Base-by-base conservation (phyloP, 2,329 filamentous ascomycete species). In the Botrytis fabae region DNA sequence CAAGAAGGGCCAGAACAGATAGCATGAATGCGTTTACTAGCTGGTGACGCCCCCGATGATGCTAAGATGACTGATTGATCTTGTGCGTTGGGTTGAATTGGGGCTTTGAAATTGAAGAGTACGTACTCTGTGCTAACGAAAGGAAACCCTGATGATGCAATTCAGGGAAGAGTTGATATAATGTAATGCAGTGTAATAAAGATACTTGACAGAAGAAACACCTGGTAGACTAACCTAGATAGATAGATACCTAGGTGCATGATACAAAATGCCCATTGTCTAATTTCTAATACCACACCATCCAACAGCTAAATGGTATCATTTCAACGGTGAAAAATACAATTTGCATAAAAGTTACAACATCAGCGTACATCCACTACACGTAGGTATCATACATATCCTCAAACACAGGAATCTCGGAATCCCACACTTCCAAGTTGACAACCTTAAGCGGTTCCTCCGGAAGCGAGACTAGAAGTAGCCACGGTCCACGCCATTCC, bases 71-170 rank as follows among this genome's bases (percentile, higher is more conserved):
- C 32, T n/a, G 14, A 44, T 44, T 20, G 14, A 44, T 63, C n/a
- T 44, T 63, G 38, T 42, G 40, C 40, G 40, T 22, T 63, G 42
- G 61, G 40, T 32, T 63, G 42, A 28, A 32, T 61, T 38, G 59
- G 25, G 42, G 28, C 42, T 64, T 48, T 64, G 62, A 46, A 35
- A 46, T 10, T 22, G 12, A 32, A 18, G 42, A 20, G 42, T 38
- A 9, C 38, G 7, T 38, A 38, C 38, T 38, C 7, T 38, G 38
- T 38, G 38, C 38, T 38, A 6, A 38, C 38, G 38, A 38, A 38
- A 38, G 38, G 38, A 9, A 38, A 38, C 38, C n/a, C 42, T 51
- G 40, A 70, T 70, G 68, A 46, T 70, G 68, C 68, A 70, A 70
- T 70, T 28, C 46, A 25, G 18, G 32, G 54, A 35, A 46, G 54